Base-by-base conservation (phyloP, 108 stramenopile genomes). In the Epithemia pelagica region DNA sequence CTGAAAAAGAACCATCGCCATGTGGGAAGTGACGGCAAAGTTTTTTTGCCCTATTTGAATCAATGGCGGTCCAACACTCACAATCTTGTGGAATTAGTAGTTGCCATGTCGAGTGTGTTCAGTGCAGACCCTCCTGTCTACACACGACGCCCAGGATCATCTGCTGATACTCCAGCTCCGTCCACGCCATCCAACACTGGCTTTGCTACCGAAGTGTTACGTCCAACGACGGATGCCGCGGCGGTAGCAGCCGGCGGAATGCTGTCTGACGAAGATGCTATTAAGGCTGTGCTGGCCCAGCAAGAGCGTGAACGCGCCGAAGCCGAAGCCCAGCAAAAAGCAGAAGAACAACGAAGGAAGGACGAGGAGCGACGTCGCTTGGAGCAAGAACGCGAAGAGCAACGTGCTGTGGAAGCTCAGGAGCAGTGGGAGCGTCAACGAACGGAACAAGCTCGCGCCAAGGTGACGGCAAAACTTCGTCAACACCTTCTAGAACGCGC, bases 11-110 rank as follows among this genome's bases (percentile, higher is more conserved):
- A 92, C 64, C 95, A 98, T 68, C 74, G 67, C 15, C 89, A 91
- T 62, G 88, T 95, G 18, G 88, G 81, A 24, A 70, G 65, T 58
- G 96, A 96, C 29, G 98, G 97, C 59, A 78, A 74, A 65, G 89
- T 97, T 0, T 97, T 97, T 72, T 66, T 97, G 70, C 97, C 96
- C 0, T 97, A 97, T 76, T 75, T 96, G 68, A 88, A 92, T 65
- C 83, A 91, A 70, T 99, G 98, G 98, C 75, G 71, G 22, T 59
- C 81, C 1, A 64, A 68, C 15, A 74, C 87, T 0, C 84, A 90
- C 68, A 81, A 84, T 55, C 75, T 99, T 23, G 74, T 77, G 2
- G 86, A 94, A 74, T 71, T 96, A 70, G 81, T 83, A 30, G 82
- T 81, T 21, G 81, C 72, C 59, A 90, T 97, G 93, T 87, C 83